Evolutionary conservation across 345 rosid species (phyloP), one percentile per base, ranked within the genome.

Genomic region (Salix koriyanagi): DNA sequence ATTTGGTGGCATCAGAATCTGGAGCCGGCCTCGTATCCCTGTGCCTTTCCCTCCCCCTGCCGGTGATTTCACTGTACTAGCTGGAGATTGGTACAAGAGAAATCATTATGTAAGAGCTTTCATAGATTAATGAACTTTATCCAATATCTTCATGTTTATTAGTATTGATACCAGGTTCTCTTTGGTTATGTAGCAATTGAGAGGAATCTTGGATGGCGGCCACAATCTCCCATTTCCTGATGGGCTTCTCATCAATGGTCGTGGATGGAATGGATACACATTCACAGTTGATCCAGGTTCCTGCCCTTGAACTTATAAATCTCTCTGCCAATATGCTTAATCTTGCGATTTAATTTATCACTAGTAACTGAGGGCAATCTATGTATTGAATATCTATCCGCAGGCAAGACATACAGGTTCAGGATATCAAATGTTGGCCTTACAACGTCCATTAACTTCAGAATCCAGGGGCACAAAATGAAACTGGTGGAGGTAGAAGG

Each of bases 401-500:
- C 91, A 91, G 92, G 91, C 12, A 90, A 83, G 83, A 91, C 90
- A 13, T 88, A 91, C 78, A 89, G 93, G 81, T 89, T 91, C 80
- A 83, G 94, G 82, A 87, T 93, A 78, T 91, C 94, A 18, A 93
- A 93, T 61, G 93, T 91, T 70, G 97, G 97, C 72, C 80, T 87
- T 21, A 71, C 90, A 11, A 89, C 89, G 67, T 84, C 90, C 50
- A 75, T 93, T 77, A 93, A 93, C 84, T 90, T 90, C 84, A 85
- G 97, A 84, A 93, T 93, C 77, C 89, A 93, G 82, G 93, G 91
- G 61, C 97, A 93, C 85, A 90, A 83, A 81, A 79, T 93, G 91
- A 78, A 83, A 46, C 88, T 93, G 28, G 91, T 90, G 30, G 96
- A 93, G 85, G 89, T 90, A 13, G 96, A 92, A 84, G 97, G 97